Conservation (phyloP, 257 asterid species). For the Cynanchum wilfordii region DNA sequence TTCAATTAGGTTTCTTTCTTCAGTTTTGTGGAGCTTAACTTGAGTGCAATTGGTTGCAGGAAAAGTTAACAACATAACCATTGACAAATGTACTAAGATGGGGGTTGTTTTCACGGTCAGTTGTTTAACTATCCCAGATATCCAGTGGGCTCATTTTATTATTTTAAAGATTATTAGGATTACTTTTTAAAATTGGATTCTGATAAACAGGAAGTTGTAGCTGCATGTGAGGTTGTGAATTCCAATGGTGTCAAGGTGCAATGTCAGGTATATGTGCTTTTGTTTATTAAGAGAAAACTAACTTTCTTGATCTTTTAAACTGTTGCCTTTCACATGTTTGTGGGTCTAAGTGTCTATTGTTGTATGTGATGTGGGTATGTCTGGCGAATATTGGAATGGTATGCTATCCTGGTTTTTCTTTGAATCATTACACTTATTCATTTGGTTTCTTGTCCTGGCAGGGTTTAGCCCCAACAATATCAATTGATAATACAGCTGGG, state of each 20-base stretch:
- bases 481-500: conserved; percentile 89
- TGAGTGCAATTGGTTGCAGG: conserved; percentile 41
- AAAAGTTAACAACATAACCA: conserved; percentile 92
- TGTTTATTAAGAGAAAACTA: not conserved
- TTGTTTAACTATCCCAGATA: conserved; percentile 10
- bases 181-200: conserved; percentile 13
- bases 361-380: not conserved
- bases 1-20: conserved; percentile 10
- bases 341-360: not conserved
- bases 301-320: not conserved
- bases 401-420: not conserved
- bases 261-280: conserved; percentile 60
- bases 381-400: not conserved
- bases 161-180: conserved; percentile 4
- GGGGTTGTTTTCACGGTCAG: conserved; percentile 90
- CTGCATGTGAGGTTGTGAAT: conserved; percentile 97
- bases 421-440: conserved; percentile 9
- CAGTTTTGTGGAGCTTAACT: conserved; percentile 11
- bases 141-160: not conserved
- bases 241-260: conserved; percentile 84
- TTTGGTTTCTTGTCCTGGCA: conserved; percentile 23
- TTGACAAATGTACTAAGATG: conserved; percentile 96
- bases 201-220: conserved; percentile 81
- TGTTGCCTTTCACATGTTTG: not conserved
- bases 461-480: conserved; percentile 96